Conservation (phyloP, 2,329 filamentous ascomycete genomes). For the Microascus cirrosus region DNA sequence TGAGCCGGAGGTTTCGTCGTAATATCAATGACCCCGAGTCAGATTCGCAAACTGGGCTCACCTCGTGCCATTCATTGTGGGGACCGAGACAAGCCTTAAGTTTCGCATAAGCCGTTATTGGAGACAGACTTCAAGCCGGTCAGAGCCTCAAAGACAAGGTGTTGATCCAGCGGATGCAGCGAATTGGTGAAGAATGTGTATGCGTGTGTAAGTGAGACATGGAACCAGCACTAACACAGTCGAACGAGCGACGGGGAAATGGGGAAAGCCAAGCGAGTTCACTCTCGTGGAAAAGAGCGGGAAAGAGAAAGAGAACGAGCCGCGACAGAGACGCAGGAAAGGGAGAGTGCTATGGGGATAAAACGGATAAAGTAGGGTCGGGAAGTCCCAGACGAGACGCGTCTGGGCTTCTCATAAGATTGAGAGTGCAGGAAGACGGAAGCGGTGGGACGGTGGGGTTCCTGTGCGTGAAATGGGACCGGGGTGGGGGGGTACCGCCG, state of each 20-base stretch:
- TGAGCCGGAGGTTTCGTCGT: no score
- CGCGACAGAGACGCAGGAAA: background rate
- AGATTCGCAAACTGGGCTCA: background rate
- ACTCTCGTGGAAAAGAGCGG: background rate
- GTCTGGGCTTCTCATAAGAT: background rate
- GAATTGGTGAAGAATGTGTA: no score
- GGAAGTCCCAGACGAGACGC: background rate
- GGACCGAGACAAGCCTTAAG: background rate
- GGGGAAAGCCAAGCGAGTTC: background rate
- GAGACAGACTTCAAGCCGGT: background rate
- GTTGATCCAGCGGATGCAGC: background rate
- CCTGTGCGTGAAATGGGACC: background rate
- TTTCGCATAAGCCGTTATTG: background rate
- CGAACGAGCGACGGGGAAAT: background rate
- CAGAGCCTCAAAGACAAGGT: background rate
- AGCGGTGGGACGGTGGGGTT: background rate
- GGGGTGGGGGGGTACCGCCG: background rate
- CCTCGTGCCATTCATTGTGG: background rate
- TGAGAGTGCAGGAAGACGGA: background rate
- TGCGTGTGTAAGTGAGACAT: background rate
- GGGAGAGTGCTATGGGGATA: background rate
- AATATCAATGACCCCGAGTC: background rate
- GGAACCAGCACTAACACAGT: background rate
- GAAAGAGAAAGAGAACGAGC: background rate
- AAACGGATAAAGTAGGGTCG: background rate